Evolutionary conservation across 371 early-diverging fungal species (phyloP).

Genomic region (Funneliformis caledonium): DNA sequence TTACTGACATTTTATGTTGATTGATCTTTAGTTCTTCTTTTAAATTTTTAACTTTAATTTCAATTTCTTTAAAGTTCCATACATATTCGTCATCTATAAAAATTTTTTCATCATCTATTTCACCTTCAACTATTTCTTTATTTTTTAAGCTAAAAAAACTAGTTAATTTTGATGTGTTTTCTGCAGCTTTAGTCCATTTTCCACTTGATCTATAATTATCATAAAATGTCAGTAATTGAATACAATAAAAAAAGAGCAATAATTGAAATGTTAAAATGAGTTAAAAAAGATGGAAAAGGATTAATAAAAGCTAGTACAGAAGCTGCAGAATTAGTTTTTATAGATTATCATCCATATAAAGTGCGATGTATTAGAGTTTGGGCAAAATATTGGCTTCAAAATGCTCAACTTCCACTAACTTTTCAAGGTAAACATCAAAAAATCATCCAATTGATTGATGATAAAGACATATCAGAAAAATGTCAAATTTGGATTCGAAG

Average conservation of each 20-base stretch:
- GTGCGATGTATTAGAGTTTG: not conserved
- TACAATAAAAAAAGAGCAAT: not conserved
- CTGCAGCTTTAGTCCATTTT: not conserved
- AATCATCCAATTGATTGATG: not conserved
- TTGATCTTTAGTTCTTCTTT: no score
- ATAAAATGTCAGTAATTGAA: not conserved
- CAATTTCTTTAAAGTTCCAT: not conserved
- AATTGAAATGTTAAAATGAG: not conserved
- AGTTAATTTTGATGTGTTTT: no score
- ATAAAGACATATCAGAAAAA: not conserved
- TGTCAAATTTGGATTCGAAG: not conserved
- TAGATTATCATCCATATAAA: not conserved
- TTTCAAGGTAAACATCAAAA: constrained; percentile 14
- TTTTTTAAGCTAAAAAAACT: no score
- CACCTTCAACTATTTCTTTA: no score
- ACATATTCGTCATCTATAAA: not conserved
- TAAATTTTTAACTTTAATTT: not conserved
- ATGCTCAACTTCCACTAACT: not conserved
- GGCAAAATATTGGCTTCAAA: not conserved
- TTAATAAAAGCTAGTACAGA: constrained; percentile 18
- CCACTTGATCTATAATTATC: not conserved
- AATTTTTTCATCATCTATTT: no score
- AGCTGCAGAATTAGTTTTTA: constrained; percentile 8
- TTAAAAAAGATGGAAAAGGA: not conserved
- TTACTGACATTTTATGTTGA: not conserved